These are phyloP conservation scores for Rhizopus sp. DNA, from an alignment of 371 early-diverging fungal genomes.

Conservation along the genomic window DNA sequence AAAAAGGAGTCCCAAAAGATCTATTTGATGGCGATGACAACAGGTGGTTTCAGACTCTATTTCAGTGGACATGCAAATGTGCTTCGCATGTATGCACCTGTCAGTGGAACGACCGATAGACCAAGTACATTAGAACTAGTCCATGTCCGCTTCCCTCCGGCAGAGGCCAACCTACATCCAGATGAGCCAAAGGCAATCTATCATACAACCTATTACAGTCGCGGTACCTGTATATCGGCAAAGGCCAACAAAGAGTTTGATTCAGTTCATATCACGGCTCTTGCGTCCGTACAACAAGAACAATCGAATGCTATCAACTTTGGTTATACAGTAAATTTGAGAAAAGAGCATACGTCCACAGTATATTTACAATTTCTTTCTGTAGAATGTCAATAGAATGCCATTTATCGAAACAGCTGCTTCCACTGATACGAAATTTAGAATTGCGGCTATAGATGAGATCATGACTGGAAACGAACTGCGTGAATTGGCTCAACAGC, in stretches of 20 bases:
- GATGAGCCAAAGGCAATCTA: background rate
- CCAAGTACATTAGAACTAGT: constrained; percentile 66
- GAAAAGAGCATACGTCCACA: background rate
- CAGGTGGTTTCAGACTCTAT: constrained; percentile 74
- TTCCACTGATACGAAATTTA: background rate
- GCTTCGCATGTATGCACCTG: constrained; percentile 10
- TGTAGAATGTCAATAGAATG: background rate
- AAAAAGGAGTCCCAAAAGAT: constrained; percentile 61
- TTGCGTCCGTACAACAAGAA: constrained; percentile 50
- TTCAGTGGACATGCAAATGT: constrained; percentile 56
- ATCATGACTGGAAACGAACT: constrained; percentile 70
- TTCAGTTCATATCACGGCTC: constrained; percentile 58
- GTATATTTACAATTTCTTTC: background rate
- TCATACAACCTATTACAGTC: constrained; percentile 14
- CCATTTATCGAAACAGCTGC: constrained; percentile 18
- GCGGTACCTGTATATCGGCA: constrained; percentile 19
- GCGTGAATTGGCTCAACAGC: constrained; percentile 65
- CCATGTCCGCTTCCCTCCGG: constrained; percentile 73
- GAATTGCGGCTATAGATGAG: constrained; percentile 1
- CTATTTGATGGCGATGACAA: constrained; percentile 71
- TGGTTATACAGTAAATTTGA: background rate
- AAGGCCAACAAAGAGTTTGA: constrained; percentile 45
- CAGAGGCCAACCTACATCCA: background rate
- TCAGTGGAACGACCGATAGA: background rate
- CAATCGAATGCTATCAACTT: background rate